Conservation (phyloP, 352 stramenopile genomes). For the Pythium oligandrum region DNA sequence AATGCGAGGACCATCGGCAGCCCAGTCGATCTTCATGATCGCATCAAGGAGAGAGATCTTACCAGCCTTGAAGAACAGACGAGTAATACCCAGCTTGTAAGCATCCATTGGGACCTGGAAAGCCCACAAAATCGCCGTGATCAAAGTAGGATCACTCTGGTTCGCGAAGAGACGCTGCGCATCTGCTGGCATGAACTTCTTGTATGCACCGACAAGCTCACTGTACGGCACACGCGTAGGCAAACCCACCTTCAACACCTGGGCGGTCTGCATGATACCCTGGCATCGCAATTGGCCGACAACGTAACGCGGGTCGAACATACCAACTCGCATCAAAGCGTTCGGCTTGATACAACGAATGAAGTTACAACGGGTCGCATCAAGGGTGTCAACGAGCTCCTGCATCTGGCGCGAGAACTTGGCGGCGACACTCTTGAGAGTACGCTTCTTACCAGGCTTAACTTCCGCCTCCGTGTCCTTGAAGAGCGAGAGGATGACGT, state of each 20-base stretch:
- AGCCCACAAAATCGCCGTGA: constrained; percentile 78
- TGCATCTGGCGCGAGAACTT: constrained; percentile 82
- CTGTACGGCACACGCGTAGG: constrained; percentile 78
- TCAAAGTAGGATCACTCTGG: constrained; percentile 70
- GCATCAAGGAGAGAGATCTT: constrained; percentile 74
- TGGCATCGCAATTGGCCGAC: constrained; percentile 81
- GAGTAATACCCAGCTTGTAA: constrained; percentile 81
- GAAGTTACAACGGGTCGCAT: constrained; percentile 84
- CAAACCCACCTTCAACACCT: constrained; percentile 83
- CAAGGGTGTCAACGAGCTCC: constrained; percentile 71
- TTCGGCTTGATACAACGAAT: constrained; percentile 90
- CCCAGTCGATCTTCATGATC: constrained; percentile 77
- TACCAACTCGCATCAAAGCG: constrained; percentile 57
- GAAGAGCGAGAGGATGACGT: constrained; percentile 64
- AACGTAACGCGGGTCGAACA: constrained; percentile 78
- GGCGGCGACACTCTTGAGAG: constrained; percentile 58
- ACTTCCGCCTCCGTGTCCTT: constrained; percentile 20
- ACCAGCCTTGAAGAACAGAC: constrained; percentile 67
- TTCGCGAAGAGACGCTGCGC: constrained; percentile 64
- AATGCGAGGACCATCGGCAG: constrained; percentile 47
- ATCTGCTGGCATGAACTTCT: constrained; percentile 62
- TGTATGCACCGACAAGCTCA: constrained; percentile 66
- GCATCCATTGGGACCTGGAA: constrained; percentile 75
- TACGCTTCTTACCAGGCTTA: constrained; percentile 72
- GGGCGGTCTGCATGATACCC: constrained; percentile 83